These are phyloP conservation scores for Trametes polyzona DNA, from an alignment of 1,284 basidiomycete genomes.

Conservation along the genomic window DNA sequence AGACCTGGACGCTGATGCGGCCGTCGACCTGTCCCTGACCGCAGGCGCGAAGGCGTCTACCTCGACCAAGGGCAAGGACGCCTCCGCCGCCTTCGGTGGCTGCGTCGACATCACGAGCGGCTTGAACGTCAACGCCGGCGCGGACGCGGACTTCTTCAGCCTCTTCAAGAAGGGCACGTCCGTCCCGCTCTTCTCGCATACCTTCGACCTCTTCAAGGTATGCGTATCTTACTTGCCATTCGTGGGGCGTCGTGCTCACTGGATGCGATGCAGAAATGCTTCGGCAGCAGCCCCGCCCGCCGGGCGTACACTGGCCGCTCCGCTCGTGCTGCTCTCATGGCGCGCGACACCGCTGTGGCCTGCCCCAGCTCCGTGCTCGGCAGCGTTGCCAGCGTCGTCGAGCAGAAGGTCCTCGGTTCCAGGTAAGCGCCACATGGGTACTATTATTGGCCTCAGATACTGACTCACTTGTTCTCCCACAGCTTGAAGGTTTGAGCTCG, in stretches of 20 bases:
- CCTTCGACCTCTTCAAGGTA: constrained; percentile 35
- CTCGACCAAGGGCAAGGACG: constrained; percentile 10
- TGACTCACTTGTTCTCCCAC: not conserved
- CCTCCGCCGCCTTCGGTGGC: constrained; percentile 21
- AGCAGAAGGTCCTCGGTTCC: constrained; percentile 14
- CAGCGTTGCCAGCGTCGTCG: constrained; percentile 10
- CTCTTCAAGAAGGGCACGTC: constrained; percentile 32
- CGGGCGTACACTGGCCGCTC: constrained; percentile 20
- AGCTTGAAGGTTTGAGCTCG: constrained; percentile 11
- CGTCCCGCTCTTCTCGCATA: constrained; percentile 32
- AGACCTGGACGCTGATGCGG: constrained; percentile 48
- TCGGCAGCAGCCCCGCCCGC: constrained; percentile 22
- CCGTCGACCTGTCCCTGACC: constrained; percentile 41
- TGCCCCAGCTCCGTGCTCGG: constrained; percentile 15
- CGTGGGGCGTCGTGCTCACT: not conserved
- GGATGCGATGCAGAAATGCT: constrained; percentile 22
- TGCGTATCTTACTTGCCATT: not conserved
- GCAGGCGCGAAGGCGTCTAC: constrained; percentile 16
- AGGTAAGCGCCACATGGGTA: constrained; percentile 8
- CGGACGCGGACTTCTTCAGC: constrained; percentile 34
- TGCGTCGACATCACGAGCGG: constrained; percentile 35
- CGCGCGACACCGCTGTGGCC: constrained; percentile 5
- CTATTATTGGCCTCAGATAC: not conserved
- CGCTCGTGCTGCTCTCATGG: constrained; percentile 13
- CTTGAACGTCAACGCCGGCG: constrained; percentile 31